Evolutionary conservation across 2,329 filamentous ascomycete species (phyloP), one percentile per base, ranked within the genome.

Genomic region (Neurospora sp.): DNA sequence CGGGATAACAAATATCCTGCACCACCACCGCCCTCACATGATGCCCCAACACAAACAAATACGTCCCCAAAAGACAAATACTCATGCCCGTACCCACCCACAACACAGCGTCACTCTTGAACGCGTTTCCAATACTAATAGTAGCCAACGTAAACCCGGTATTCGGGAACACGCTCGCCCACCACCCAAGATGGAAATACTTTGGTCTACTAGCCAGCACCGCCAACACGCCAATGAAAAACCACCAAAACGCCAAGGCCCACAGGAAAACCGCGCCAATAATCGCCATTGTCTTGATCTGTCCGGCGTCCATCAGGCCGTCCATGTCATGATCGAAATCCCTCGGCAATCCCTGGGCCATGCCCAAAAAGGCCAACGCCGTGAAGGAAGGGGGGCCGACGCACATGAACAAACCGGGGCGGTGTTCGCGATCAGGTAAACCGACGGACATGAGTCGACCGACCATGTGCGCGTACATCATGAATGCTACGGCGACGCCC

Each of bases 301-400:
- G 77, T 28, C 77, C 75, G 70, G 81, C 75, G 46, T 86, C 82
- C 6, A 84, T 75, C 28, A 84, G 75, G 5, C 83, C 82, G 40
- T 83, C 81, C 62, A 77, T 70, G 43, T 81, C 79, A 12, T 78
- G 78, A 68, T 85, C 82, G 37, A 87, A 79, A 8, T 79, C 79
- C 62, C 81, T 79, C 6, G 85, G 84, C 3, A 89, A 77, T 8
- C 84, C 83, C 66, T 85, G 82, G 0, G 89, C 84, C 85, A 92
- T 89, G 66, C 89, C 89, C 43, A 92, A 86, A 52, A 92, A 82
- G 0, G 90, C 90, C 15, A 92, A 81, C 1, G 87, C 88, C 0
- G 90, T 92, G 81, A 92, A 92, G 1, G 88, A 85, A 0, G 90
- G 89, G 1, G 91, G 89, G 0, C 91, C 91, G n/a, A 92, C 90